Base-by-base conservation (phyloP, 768 basidiomycete species). In the Tricholoma bakamatsutake region DNA sequence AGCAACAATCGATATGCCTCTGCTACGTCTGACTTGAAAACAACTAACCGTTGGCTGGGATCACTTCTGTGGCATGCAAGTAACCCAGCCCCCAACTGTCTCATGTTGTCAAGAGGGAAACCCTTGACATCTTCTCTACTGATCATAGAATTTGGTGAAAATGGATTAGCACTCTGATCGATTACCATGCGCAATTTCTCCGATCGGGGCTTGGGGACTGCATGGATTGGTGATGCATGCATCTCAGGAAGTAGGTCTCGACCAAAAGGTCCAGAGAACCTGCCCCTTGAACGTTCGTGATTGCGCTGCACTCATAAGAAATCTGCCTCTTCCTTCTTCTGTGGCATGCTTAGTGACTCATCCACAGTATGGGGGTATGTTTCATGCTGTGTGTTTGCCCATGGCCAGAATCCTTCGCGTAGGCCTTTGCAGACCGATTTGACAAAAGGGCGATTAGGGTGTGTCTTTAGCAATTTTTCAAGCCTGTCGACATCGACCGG, bases 171-270 rank as follows among this genome's bases (percentile, higher is more conserved):
- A 21, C 40, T 42, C 7, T 42, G 40, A 21, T 42, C 21, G 18
- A 42, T 42, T 5, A 42, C 40, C 40, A 42, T 42, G 6, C 18
- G 7, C 6, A 42, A 21, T 18, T 42, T 42, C 4, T 21, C 18
- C 1, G 40, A 65, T 0, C 55, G 45, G 0, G 60, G 0, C 77
- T 60, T 0, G 75, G 79, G 48, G 21, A 24, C 21, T 24, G 21
- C 3, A 3, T 24, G 60, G 0, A 77, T 60, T 0, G 75, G 79
- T 47, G 69, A 66, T 21, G 13, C 8, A 4, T 37, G 35, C 35
- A 37, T 37, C 13, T 11, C 35, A 37, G 35, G 35, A 4, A 12
- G 13, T 11, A 37, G 35, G 3, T 71, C 57, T 37, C 11, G 4
- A 12, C 35, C 8, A 4, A 37, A 37, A 11, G 35, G 13, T 37